Evolutionary conservation across 2,329 filamentous ascomycete species (phyloP).

Genomic region (Claviceps spartinae): DNA sequence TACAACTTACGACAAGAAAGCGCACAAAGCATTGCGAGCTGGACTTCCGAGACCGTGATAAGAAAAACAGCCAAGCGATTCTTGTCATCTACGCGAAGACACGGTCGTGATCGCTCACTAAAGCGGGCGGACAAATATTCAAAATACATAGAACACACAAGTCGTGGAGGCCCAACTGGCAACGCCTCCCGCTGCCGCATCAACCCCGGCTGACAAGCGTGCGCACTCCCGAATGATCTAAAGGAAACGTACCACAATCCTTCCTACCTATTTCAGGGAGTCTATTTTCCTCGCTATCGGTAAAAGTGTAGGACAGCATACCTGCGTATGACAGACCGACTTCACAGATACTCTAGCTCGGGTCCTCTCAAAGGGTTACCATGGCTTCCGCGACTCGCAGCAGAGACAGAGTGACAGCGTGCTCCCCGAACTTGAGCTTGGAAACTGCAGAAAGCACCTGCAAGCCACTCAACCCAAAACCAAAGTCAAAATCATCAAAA

Average conservation of each 20-base stretch:
- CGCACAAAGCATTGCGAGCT: neutral
- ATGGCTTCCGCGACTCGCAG: slow-evolving; percentile 13
- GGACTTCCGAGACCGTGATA: neutral
- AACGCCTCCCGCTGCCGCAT: too few relatives aligned
- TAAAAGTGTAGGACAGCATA: neutral
- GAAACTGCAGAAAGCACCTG: slow-evolving; percentile 9
- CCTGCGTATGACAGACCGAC: neutral
- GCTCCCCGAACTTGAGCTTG: slow-evolving; percentile 20
- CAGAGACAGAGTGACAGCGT: slow-evolving; percentile 15
- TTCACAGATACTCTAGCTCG: neutral
- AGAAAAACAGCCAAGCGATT: neutral
- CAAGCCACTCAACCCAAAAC: slow-evolving; percentile 5
- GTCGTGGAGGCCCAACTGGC: neutral
- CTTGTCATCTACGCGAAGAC: neutral
- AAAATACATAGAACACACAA: neutral
- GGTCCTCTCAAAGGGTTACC: neutral
- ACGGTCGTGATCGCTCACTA: neutral
- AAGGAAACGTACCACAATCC: too few relatives aligned
- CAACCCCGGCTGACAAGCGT: too few relatives aligned
- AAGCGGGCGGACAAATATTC: too few relatives aligned
- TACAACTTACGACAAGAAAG: neutral
- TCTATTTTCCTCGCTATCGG: too few relatives aligned
- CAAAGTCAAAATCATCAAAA: neutral
- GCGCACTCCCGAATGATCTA: too few relatives aligned
- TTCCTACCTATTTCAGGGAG: too few relatives aligned